Conservation (phyloP, 192 early-diverging fungal species). For the Anaeromyces robustus region DNA sequence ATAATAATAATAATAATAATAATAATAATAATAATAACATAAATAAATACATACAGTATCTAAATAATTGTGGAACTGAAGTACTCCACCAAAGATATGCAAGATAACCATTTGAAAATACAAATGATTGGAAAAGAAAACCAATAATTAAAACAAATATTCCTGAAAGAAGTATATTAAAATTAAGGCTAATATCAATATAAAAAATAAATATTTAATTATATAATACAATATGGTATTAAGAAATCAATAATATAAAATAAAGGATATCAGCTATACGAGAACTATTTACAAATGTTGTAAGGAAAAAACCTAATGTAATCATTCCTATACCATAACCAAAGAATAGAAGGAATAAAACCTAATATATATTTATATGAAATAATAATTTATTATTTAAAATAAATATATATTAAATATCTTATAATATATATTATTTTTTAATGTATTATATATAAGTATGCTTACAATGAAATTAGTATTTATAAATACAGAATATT, state of each 20-base stretch:
- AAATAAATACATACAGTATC: not conserved
- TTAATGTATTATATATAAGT: not conserved
- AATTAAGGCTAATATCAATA: too few relatives aligned
- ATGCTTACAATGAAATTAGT: not conserved
- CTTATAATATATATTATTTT: not conserved
- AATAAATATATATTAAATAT: constrained; percentile 35
- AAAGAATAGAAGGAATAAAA: constrained; percentile 44
- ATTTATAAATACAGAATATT: not conserved
- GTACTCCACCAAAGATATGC: constrained; percentile 32
- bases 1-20: too few relatives aligned
- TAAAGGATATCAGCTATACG: constrained; percentile 22
- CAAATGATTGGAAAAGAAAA: constrained; percentile 45
- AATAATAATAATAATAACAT: too few relatives aligned
- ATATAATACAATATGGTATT: too few relatives aligned
- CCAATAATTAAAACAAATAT: constrained; percentile 71
- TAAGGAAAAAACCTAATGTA: constrained; percentile 50
- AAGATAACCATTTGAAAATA: constrained; percentile 21
- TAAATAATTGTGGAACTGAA: constrained; percentile 1
- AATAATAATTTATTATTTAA: constrained; percentile 46
- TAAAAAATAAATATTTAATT: too few relatives aligned
- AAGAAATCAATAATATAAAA: too few relatives aligned
- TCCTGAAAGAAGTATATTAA: constrained; percentile 39
- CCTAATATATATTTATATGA: constrained; percentile 37
- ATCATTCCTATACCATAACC: constrained; percentile 62
- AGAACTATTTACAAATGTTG: constrained; percentile 42